Conservation (phyloP, 2,329 filamentous ascomycete species). For the Talaromyces sp. region DNA sequence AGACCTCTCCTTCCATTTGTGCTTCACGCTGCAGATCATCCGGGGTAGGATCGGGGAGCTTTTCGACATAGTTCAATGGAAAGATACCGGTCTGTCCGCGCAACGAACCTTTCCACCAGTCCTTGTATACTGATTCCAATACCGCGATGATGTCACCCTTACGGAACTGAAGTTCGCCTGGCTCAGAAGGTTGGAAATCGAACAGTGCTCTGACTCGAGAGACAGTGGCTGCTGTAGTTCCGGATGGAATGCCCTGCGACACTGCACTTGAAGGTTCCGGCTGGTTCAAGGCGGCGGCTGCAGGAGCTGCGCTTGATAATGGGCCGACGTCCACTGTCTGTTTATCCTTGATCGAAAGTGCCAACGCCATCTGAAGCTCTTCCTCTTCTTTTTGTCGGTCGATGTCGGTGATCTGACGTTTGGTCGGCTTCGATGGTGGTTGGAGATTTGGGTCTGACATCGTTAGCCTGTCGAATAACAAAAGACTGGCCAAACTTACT, state of each 20-base stretch:
- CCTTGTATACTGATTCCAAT: constrained; percentile 95
- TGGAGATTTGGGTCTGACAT: constrained; percentile 80
- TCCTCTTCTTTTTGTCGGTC: constrained; percentile 96
- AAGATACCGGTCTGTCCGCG: constrained; percentile 96
- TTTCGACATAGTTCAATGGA: constrained; percentile 97
- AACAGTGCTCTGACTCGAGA: constrained; percentile 90
- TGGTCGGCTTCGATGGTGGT: constrained; percentile 86
- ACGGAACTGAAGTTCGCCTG: constrained; percentile 90
- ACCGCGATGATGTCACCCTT: constrained; percentile 98
- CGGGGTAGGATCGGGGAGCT: constrained; percentile 86
- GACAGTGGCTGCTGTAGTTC: constrained; percentile 92
- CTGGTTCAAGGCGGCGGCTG: constrained; percentile 34
- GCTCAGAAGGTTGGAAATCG: constrained; percentile 90
- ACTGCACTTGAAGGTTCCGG: constrained; percentile 32
- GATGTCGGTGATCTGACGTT: constrained; percentile 81
- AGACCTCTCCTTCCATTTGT: constrained; percentile 84
- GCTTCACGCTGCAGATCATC: constrained; percentile 94
- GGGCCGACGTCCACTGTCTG: constrained; percentile 39
- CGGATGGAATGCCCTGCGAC: constrained; percentile 58
- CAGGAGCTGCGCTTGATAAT: constrained; percentile 27
- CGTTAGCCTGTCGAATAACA: not conserved
- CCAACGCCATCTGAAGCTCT: constrained; percentile 92
- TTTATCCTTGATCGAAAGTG: constrained; percentile 83
- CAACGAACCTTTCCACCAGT: constrained; percentile 98
- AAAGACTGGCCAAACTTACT: constrained; percentile 41